These are phyloP conservation scores for Ormosia emarginata DNA, from an alignment of 306 rosid genomes.

Conservation along the genomic window DNA sequence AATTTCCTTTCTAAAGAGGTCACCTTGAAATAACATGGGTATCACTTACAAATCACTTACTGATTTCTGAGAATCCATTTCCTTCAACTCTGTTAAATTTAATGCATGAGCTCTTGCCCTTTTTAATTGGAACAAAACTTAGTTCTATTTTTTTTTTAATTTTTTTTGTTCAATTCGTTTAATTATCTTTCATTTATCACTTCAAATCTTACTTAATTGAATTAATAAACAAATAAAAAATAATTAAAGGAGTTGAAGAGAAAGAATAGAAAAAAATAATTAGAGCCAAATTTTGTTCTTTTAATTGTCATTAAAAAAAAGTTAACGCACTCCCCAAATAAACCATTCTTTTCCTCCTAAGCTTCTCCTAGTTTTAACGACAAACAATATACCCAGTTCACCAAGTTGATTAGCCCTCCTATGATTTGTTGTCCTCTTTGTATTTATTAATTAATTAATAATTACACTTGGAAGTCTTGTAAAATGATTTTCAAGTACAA, in stretches of 20 bases:
- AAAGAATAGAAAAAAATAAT: no score
- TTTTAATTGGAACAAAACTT: no score
- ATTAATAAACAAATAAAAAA: no score
- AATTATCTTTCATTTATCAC: no score
- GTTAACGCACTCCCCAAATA: no score
- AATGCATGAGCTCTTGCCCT: neutral
- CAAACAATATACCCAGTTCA: neutral
- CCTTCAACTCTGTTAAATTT: neutral
- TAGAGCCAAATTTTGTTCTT: no score
- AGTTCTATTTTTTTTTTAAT: no score
- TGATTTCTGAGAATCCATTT: neutral
- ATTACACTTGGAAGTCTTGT: neutral
- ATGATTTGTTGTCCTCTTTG: neutral
- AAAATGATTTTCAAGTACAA: neutral
- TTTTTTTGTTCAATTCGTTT: no score
- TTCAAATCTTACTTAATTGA: no score
- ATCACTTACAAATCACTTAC: neutral
- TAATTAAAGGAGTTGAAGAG: no score
- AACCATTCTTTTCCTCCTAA: neutral
- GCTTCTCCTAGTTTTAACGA: neutral
- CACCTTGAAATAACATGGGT: neutral
- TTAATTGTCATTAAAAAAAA: no score
- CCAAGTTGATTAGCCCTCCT: neutral
- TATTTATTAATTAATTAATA: neutral
- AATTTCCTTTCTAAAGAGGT: neutral